These are phyloP conservation scores for Daldinia sp. DNA, from an alignment of 2,329 filamentous ascomycete genomes.

Conservation along the genomic window DNA sequence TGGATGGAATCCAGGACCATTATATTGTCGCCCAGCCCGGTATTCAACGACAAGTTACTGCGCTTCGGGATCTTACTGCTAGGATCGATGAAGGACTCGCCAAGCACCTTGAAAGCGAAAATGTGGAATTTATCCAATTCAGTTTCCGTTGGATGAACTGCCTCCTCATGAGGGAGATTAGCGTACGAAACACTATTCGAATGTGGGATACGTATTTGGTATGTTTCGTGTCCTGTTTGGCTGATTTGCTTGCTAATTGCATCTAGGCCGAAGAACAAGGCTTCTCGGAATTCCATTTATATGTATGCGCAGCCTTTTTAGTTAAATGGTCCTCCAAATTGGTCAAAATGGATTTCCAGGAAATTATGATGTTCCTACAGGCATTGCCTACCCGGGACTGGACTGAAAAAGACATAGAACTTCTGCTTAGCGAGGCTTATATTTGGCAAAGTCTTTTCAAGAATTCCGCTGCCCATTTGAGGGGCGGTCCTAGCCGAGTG, in stretches of 20 bases:
- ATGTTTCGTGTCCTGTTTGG: constrained; percentile 47
- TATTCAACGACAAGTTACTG: constrained; percentile 91
- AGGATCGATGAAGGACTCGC: constrained; percentile 86
- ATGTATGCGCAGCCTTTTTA: constrained; percentile 96
- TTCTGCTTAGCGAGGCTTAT: constrained; percentile 93
- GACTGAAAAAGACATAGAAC: constrained; percentile 98
- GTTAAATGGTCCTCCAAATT: constrained; percentile 98
- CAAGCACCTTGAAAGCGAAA: constrained; percentile 87
- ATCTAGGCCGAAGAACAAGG: constrained; percentile 93
- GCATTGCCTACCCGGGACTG: constrained; percentile 90
- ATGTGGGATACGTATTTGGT: constrained; percentile 99
- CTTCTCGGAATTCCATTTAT: constrained; percentile 97
- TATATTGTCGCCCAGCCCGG: constrained; percentile 98
- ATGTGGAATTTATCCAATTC: constrained; percentile 98
- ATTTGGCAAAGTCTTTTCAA: constrained; percentile 99
- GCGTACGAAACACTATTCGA: constrained; percentile 92
- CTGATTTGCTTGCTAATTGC: constrained; percentile 17
- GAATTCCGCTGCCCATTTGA: constrained; percentile 88
- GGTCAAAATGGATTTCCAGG: constrained; percentile 96
- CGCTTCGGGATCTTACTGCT: constrained; percentile 86
- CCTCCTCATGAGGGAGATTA: constrained; percentile 95
- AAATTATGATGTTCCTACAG: constrained; percentile 99
- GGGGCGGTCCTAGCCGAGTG: constrained; percentile 57
- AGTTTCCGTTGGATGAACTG: constrained; percentile 99
- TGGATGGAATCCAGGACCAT: constrained; percentile 99